These are phyloP conservation scores for Myxozyma lipomycoides DNA, from an alignment of 805 yeast species.

Conservation along the genomic window DNA sequence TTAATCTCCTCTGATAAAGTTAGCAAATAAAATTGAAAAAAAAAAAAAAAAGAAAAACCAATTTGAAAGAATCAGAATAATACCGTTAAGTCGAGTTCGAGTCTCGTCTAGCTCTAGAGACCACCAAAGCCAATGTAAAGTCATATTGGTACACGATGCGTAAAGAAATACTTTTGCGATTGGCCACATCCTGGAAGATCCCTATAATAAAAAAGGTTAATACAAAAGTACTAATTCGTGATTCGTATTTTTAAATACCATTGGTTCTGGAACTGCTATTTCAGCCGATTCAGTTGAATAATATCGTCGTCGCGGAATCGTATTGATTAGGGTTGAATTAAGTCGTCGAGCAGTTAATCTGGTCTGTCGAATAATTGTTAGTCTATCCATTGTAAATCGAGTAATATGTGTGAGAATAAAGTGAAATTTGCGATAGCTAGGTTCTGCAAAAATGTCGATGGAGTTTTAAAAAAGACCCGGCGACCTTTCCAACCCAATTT, in stretches of 20 bases:
- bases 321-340: too few species aligned
- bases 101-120: constrained; percentile 21
- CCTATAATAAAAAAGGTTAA: constrained; percentile 5
- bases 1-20: constrained; percentile 1
- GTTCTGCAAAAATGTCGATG: too few species aligned
- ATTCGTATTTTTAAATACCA: background rate
- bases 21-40: too few species aligned
- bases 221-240: too few species aligned
- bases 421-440: background rate
- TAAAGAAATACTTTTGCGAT: constrained; percentile 20
- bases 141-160: constrained; percentile 21
- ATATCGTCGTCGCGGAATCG: background rate
- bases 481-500: background rate
- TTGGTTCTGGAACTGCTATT: background rate
- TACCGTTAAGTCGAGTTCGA: too few species aligned
- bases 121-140: constrained; percentile 28
- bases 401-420: too few species aligned
- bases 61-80: too few species aligned
- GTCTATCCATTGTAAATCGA: background rate
- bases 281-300: background rate
- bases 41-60: too few species aligned
- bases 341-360: background rate
- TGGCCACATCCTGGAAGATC: constrained; percentile 25
- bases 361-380: too few species aligned
- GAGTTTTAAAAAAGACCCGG: too few species aligned